These are phyloP conservation scores for Calonectria naviculata DNA, from an alignment of 2,329 filamentous ascomycete genomes.

Conservation along the genomic window DNA sequence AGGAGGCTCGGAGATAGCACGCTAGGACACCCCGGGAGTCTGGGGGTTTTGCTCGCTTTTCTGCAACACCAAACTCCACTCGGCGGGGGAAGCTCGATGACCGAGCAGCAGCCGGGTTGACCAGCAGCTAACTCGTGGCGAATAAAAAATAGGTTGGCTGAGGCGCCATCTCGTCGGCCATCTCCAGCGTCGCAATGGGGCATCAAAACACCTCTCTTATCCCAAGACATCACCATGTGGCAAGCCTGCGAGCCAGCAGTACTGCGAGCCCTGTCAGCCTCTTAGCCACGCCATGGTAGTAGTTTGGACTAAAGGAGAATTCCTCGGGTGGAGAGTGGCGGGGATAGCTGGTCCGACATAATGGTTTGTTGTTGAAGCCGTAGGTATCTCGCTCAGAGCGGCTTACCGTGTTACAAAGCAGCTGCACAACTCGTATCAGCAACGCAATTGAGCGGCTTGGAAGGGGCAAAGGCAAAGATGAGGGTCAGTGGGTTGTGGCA, in stretches of 20 bases:
- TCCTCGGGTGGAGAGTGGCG: not conserved
- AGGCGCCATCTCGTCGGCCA: slow-evolving; percentile 4
- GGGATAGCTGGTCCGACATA: not conserved
- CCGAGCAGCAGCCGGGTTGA: not conserved
- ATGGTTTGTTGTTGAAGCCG: not conserved
- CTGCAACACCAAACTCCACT: slow-evolving; percentile 9
- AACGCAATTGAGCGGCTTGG: not conserved
- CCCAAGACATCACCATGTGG: not conserved
- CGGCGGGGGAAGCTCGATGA: slow-evolving; percentile 1
- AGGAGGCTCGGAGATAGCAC: slow-evolving; percentile 12
- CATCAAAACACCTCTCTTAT: slow-evolving; percentile 1
- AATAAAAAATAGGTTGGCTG: not conserved
- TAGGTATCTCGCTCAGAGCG: not conserved
- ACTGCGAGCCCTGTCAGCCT: not conserved
- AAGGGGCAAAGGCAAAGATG: not conserved
- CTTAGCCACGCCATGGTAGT: slow-evolving; percentile 1
- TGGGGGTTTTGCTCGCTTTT: not conserved
- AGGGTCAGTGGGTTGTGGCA: not conserved
- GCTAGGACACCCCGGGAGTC: not conserved
- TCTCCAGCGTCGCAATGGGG: slow-evolving; percentile 2
- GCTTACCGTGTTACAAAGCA: slow-evolving; percentile 1
- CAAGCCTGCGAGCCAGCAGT: not conserved
- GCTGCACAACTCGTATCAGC: slow-evolving; percentile 19
- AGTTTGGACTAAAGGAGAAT: not conserved
- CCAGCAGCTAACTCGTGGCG: slow-evolving; percentile 1